Evolutionary conservation across 768 basidiomycete species (phyloP).

Genomic region (Tylopilus cervinicoccineus): DNA sequence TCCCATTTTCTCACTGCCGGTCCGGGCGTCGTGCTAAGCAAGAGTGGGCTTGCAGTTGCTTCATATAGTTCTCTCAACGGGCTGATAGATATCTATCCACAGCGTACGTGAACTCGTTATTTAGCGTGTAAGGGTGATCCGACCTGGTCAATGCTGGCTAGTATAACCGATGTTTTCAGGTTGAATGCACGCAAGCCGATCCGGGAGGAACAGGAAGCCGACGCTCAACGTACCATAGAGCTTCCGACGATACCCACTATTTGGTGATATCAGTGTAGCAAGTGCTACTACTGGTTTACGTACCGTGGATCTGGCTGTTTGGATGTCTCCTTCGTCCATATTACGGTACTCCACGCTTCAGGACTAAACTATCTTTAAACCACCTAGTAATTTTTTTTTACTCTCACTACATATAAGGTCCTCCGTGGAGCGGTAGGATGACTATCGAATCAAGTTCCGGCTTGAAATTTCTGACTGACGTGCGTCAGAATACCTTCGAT

Average conservation of each 20-base stretch:
- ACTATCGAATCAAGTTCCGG: too few relatives aligned
- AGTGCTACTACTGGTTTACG: too few relatives aligned
- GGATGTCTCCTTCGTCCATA: too few relatives aligned
- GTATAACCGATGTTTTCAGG: background rate
- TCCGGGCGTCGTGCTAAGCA: slow-evolving; percentile 13
- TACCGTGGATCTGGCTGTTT: too few relatives aligned
- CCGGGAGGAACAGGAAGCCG: slow-evolving; percentile 13
- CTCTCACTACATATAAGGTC: too few relatives aligned
- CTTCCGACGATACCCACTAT: slow-evolving; percentile 20
- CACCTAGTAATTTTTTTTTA: too few relatives aligned
- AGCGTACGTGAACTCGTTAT: slow-evolving; percentile 25
- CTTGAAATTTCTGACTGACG: too few relatives aligned
- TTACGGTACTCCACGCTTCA: too few relatives aligned
- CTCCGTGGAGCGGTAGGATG: too few relatives aligned
- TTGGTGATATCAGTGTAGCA: background rate
- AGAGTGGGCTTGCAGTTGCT: slow-evolving; percentile 11
- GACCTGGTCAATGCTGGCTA: background rate
- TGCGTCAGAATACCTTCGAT: too few relatives aligned
- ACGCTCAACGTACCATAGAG: slow-evolving; percentile 1
- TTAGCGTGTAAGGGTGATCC: slow-evolving; percentile 19
- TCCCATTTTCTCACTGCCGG: slow-evolving; percentile 6
- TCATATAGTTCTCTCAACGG: background rate
- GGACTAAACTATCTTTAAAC: too few relatives aligned
- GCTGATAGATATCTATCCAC: background rate
- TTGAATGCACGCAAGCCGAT: slow-evolving; percentile 16